A percentile compares a stretch with the other conserved stretches of the same genome.
These are phyloP conservation scores for Phytophthora capsici DNA, from an alignment of 352 stramenopile species.

Conservation along the genomic window DNA sequence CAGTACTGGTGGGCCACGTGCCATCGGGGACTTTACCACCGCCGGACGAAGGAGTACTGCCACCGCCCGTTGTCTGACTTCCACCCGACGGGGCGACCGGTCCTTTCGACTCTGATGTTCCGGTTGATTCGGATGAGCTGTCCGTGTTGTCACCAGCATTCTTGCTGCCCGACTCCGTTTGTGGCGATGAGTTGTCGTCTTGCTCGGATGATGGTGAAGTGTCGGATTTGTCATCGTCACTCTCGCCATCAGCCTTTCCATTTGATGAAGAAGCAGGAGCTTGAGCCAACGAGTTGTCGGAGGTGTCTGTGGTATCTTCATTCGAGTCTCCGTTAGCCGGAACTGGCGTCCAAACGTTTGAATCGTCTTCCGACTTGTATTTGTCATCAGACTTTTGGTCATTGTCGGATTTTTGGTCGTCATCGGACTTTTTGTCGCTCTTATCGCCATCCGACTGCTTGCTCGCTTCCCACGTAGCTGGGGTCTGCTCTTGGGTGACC, in stretches of 20 bases:
- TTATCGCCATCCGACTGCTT: conserved; percentile 23
- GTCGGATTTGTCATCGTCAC: conserved; percentile 15
- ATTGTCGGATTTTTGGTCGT: conserved; percentile 6
- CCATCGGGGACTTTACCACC: no score
- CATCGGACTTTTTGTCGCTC: conserved; percentile 4
- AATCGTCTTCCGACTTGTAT: conserved; percentile 1
- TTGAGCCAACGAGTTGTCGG: conserved; percentile 7
- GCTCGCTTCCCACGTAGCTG: conserved; percentile 8
- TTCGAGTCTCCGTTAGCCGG: not conserved
- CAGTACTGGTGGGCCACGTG: conserved; percentile 4
- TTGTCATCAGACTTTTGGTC: not conserved
- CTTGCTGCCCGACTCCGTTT: not conserved
- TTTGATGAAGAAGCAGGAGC: conserved; percentile 1
- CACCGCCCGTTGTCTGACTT: not conserved
- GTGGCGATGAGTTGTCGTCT: not conserved
- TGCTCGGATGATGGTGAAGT: conserved; percentile 6
- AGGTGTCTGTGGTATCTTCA: not conserved
- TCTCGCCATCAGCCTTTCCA: conserved; percentile 13
- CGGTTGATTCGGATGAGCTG: conserved; percentile 2
- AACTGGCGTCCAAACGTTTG: conserved; percentile 5
- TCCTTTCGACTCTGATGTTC: conserved; percentile 4
- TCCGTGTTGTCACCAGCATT: conserved; percentile 1
- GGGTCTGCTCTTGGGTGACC: conserved; percentile 18
- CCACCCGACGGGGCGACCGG: conserved; percentile 1
- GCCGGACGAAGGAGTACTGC: no score